A percentile compares a stretch with the other conserved stretches of the same genome.
Evolutionary conservation across 805 yeast species (phyloP).

Genomic region (Lachancea dasiensis): DNA sequence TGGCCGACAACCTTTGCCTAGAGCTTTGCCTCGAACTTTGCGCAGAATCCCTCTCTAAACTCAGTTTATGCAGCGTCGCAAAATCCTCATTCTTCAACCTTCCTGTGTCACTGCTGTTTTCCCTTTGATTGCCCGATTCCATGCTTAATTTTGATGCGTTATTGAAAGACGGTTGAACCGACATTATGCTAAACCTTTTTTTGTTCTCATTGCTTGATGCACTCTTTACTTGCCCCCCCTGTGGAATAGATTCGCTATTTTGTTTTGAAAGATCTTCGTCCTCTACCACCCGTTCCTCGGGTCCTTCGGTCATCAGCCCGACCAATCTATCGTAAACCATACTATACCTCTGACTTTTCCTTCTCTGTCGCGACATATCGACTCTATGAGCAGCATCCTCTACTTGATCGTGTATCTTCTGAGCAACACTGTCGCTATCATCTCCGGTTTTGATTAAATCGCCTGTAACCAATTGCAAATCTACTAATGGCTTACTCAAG

Average conservation of each 20-base stretch:
- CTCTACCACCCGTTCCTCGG: conserved; percentile 14
- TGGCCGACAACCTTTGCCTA: conserved; percentile 1
- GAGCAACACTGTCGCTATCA: conserved; percentile 14
- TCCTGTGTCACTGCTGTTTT: not conserved
- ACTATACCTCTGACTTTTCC: conserved; percentile 17
- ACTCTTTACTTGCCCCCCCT: not conserved
- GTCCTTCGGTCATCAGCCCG: conserved; percentile 15
- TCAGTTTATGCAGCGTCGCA: not conserved
- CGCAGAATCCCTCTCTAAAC: no score
- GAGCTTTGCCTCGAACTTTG: conserved; percentile 1
- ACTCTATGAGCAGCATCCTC: conserved; percentile 11
- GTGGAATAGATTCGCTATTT: not conserved
- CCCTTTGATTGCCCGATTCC: conserved; percentile 14
- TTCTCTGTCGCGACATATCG: conserved; percentile 9
- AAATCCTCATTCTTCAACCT: not conserved
- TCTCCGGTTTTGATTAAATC: conserved; percentile 32
- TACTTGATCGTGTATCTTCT: conserved; percentile 21
- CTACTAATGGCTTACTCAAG: conserved; percentile 33
- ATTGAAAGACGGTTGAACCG: conserved; percentile 29
- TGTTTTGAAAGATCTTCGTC: conserved; percentile 5
- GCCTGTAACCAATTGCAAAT: conserved; percentile 33
- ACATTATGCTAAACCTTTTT: conserved; percentile 39
- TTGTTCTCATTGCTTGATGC: conserved; percentile 8
- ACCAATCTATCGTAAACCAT: conserved; percentile 13
- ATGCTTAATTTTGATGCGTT: conserved; percentile 19